These are phyloP conservation scores for Cardamine chenopodiifolia DNA, from an alignment of 345 rosid genomes.

Conservation along the genomic window DNA sequence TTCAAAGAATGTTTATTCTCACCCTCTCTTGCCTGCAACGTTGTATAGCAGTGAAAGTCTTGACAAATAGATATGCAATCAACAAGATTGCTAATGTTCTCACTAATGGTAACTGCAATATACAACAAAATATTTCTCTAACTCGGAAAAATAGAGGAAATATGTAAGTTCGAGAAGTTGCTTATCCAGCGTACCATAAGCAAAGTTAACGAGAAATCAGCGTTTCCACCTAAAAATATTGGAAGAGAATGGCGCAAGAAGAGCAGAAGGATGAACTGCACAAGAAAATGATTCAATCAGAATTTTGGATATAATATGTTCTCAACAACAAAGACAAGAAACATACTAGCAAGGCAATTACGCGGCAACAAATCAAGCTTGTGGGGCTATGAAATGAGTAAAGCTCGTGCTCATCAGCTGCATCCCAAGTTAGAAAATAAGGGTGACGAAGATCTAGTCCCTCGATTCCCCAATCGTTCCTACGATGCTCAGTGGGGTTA, in stretches of 20 bases:
- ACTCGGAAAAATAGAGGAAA: neutral
- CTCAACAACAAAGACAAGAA: conserved; percentile 18
- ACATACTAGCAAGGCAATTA: conserved; percentile 65
- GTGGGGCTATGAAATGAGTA: conserved; percentile 51
- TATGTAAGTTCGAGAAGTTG: neutral
- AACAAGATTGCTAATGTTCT: conserved; percentile 68
- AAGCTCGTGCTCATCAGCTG: conserved; percentile 54
- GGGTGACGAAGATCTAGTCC: conserved; percentile 54
- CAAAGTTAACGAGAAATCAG: conserved; percentile 59
- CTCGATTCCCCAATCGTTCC: conserved; percentile 71
- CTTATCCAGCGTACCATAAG: conserved; percentile 51
- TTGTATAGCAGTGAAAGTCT: conserved; percentile 53
- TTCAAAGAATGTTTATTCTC: conserved; percentile 14
- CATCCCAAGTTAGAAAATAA: conserved; percentile 53
- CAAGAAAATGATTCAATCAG: conserved; percentile 1
- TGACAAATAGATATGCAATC: conserved; percentile 61
- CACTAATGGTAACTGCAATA: conserved; percentile 56
- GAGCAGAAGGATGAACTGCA: conserved; percentile 72
- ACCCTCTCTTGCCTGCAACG: conserved; percentile 48
- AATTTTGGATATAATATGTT: neutral
- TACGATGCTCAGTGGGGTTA: conserved; percentile 1
- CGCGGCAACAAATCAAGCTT: conserved; percentile 71
- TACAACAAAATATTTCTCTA: neutral
- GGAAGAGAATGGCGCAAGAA: conserved; percentile 78
- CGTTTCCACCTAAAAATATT: conserved; percentile 52